Percentiles rank a stretch among this genome's conserved stretches.
phyloP scores from a whole-genome alignment of 306 rosid genomes.

The Rosa persica region DNA sequence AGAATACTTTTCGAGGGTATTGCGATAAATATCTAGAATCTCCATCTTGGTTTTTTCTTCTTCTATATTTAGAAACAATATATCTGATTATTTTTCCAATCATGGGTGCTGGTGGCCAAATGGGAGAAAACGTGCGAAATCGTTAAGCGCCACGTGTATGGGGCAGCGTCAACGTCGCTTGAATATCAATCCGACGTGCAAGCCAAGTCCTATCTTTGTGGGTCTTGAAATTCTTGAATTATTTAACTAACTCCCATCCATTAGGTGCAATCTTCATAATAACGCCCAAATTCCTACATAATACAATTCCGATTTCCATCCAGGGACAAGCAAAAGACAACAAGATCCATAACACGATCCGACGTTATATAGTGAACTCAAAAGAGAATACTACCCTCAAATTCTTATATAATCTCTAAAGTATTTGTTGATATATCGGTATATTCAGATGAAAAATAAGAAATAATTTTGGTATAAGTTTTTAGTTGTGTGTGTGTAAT shows the following conservation, averaged over 20 bases:
- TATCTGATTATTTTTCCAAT: not conserved
- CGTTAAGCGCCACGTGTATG: conserved; percentile 23
- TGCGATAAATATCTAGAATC: not conserved
- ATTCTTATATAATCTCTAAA: too few species aligned
- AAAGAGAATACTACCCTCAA: not conserved
- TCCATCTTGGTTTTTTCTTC: not conserved
- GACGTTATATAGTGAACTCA: not conserved
- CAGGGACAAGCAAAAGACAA: not conserved
- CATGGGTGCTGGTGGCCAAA: conserved; percentile 8
- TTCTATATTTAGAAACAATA: not conserved
- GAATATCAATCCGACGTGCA: conserved; percentile 21
- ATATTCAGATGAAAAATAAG: too few species aligned
- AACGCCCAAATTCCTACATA: not conserved
- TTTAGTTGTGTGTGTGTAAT: too few species aligned
- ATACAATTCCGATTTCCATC: not conserved
- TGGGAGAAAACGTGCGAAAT: conserved; percentile 16
- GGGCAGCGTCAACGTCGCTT: conserved; percentile 24
- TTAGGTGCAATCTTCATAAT: not conserved
- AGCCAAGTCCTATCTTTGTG: not conserved
- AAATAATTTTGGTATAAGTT: too few species aligned
- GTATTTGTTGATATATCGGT: too few species aligned
- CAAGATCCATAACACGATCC: not conserved
- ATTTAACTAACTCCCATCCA: not conserved
- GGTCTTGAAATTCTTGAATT: not conserved
- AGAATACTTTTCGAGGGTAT: too few species aligned